Evolutionary conservation across 371 early-diverging fungal species (phyloP).

Genomic region (Mortierella sp.): DNA sequence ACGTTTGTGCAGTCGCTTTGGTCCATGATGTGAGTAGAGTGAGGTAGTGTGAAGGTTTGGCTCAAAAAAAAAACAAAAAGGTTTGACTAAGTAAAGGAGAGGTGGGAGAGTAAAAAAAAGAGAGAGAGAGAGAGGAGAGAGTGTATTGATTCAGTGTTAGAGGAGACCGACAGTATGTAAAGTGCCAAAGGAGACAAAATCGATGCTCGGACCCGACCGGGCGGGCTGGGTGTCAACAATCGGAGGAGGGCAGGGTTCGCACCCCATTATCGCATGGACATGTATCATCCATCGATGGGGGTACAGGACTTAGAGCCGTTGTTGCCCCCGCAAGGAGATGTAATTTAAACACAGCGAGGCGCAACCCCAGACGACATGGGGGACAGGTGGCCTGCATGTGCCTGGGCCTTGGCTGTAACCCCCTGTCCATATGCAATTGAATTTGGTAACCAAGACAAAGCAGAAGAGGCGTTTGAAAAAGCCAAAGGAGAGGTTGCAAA

Average conservation of each 20-base stretch:
- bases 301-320: neutral
- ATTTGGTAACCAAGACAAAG: slow-evolving; percentile 6
- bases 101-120: neutral
- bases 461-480: neutral
- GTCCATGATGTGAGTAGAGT: neutral
- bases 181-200: neutral
- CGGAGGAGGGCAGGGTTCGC: neutral
- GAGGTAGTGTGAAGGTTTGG: neutral
- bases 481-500: neutral
- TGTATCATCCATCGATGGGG: slow-evolving; percentile 4
- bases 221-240: neutral
- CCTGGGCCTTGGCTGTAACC: neutral
- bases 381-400: neutral
- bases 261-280: neutral
- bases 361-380: slow-evolving; percentile 10
- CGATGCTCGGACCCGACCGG: slow-evolving; percentile 12
- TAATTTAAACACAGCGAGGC: slow-evolving; percentile 14
- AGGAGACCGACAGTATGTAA: neutral
- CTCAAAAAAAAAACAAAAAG: neutral
- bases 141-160: neutral
- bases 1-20: neutral
- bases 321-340: slow-evolving; percentile 4
- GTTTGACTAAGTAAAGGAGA: neutral
- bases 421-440: neutral
- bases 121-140: neutral